phyloP scores from a whole-genome alignment of 192 early-diverging fungal genomes.

The Backusella macrospora region DNA sequence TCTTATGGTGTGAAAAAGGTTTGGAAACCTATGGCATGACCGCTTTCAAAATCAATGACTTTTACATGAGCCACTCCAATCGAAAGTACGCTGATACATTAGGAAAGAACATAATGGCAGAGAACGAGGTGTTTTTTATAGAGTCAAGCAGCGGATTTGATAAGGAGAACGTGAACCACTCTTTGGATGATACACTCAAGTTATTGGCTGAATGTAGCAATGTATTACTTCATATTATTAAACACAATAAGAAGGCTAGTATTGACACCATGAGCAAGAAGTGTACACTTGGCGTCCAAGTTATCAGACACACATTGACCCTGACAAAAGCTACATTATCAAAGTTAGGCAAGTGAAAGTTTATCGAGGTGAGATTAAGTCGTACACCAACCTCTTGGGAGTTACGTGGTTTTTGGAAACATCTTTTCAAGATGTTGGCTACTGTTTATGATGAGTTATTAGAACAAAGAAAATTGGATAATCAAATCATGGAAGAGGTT shows the following conservation, averaged over 20 bases:
- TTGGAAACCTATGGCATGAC: background rate
- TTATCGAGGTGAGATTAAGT: slow-evolving; percentile 2
- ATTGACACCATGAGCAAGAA: slow-evolving; percentile 11
- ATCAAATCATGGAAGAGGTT: no score
- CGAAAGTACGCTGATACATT: background rate
- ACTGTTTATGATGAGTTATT: background rate
- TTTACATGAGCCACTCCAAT: background rate
- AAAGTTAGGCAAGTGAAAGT: slow-evolving; percentile 13
- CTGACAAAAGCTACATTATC: slow-evolving; percentile 1
- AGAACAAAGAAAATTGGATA: no score
- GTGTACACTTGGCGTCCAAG: slow-evolving; percentile 1
- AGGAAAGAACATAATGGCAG: background rate
- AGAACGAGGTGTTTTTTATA: background rate
- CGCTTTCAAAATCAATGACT: background rate
- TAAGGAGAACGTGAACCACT: slow-evolving; percentile 9
- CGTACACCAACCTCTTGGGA: slow-evolving; percentile 6
- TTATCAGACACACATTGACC: slow-evolving; percentile 4
- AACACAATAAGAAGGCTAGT: slow-evolving; percentile 14
- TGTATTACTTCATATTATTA: slow-evolving; percentile 2
- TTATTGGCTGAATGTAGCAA: slow-evolving; percentile 16
- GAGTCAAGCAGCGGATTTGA: slow-evolving; percentile 16
- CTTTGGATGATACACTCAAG: slow-evolving; percentile 4
- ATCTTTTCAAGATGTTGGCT: slow-evolving; percentile 14
- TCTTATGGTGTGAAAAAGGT: background rate
- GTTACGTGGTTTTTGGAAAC: background rate